These are phyloP conservation scores for Pinus tabuliformis DNA, from an alignment of 75 land plant genomes.

Conservation along the genomic window DNA sequence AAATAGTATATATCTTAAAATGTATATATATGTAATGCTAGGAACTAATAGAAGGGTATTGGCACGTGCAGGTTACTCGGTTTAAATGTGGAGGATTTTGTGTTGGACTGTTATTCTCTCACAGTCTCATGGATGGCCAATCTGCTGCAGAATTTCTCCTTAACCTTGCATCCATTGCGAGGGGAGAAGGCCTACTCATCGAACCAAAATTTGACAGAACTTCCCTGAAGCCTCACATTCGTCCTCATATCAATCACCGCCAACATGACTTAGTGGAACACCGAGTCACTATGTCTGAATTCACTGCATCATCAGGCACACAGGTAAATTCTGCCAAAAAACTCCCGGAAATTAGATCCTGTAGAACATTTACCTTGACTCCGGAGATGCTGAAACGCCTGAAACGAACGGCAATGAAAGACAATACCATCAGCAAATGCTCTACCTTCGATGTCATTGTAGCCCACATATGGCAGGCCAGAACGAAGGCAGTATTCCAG, in stretches of 20 bases:
- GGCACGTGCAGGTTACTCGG: slow-evolving; percentile 32
- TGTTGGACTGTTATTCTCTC: slow-evolving; percentile 37
- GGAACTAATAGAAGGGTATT: neutral
- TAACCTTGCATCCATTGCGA: slow-evolving; percentile 29
- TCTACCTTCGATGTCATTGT: slow-evolving; percentile 49
- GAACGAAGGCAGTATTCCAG: slow-evolving; percentile 28
- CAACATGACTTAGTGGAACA: slow-evolving; percentile 31
- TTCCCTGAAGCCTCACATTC: slow-evolving; percentile 33
- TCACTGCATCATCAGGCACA: slow-evolving; percentile 11
- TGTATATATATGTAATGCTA: neutral
- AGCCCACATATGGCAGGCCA: slow-evolving; percentile 49
- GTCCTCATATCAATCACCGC: slow-evolving; percentile 29
- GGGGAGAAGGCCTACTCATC: slow-evolving; percentile 28
- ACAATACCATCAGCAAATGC: slow-evolving; percentile 18
- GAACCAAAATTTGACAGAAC: slow-evolving; percentile 27
- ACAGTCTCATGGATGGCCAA: slow-evolving; percentile 42
- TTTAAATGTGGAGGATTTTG: slow-evolving; percentile 55
- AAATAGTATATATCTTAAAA: no score
- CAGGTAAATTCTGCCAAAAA: neutral
- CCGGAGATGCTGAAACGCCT: slow-evolving; percentile 16
- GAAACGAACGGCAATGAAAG: slow-evolving; percentile 16
- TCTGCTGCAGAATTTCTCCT: slow-evolving; percentile 27
- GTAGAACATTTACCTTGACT: slow-evolving; percentile 23
- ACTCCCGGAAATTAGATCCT: slow-evolving; percentile 1
- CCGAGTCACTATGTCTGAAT: neutral